These are phyloP conservation scores for Penstemon eatonii DNA, from an alignment of 257 asterid species.

Conservation along the genomic window DNA sequence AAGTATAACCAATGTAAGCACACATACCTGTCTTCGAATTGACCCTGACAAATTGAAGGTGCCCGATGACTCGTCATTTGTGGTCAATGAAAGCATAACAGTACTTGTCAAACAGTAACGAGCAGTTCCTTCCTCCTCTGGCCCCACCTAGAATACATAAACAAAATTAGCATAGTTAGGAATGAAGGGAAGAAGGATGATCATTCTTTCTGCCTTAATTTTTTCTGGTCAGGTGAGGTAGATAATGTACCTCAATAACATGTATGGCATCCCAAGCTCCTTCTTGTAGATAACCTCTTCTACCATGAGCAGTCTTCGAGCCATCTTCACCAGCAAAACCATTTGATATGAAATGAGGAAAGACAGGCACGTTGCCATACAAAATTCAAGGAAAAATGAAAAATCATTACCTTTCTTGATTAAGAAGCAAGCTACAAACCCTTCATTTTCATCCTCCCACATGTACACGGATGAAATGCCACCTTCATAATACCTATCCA, in stretches of 20 bases:
- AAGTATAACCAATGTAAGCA: too few relatives aligned
- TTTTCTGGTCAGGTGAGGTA: neutral
- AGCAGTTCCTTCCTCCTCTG: conserved; percentile 75
- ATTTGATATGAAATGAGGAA: conserved; percentile 26
- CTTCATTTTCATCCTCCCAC: conserved; percentile 89
- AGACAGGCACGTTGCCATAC: conserved; percentile 12
- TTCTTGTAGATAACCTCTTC: conserved; percentile 88
- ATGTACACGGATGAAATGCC: conserved; percentile 93
- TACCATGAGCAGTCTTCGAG: conserved; percentile 76
- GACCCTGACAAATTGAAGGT: conserved; percentile 93
- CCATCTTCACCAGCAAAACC: conserved; percentile 61
- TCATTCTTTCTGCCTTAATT: conserved; percentile 1
- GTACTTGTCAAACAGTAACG: conserved; percentile 90
- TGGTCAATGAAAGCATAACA: conserved; percentile 92
- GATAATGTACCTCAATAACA: conserved; percentile 78
- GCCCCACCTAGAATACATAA: conserved; percentile 58
- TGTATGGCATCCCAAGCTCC: conserved; percentile 99
- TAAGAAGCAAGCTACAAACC: conserved; percentile 89
- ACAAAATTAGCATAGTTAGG: conserved; percentile 10
- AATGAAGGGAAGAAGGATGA: conserved; percentile 13
- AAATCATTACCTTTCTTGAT: conserved; percentile 73
- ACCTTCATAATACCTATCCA: conserved; percentile 95
- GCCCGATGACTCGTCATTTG: conserved; percentile 80
- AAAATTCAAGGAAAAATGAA: neutral
- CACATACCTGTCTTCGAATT: conserved; percentile 89